Evolutionary conservation across 495 filamentous ascomycete genomes (phyloP).

Genomic region (Podospora didyma): DNA sequence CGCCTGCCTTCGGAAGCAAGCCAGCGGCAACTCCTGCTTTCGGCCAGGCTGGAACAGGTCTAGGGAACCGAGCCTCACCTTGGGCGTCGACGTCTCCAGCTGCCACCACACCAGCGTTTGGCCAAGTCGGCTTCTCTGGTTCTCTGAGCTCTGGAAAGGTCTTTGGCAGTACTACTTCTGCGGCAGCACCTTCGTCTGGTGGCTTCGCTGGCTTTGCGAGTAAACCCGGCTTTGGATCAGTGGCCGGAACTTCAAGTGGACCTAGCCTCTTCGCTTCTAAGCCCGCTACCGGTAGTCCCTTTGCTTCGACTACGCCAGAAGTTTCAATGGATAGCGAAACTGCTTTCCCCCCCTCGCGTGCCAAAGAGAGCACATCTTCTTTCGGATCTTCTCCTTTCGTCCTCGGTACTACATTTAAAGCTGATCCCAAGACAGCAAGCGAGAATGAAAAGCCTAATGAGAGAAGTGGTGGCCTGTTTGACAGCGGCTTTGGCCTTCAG

Average conservation of each 20-base stretch:
- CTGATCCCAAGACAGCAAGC: constrained; percentile 56
- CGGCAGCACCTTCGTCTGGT: constrained; percentile 27
- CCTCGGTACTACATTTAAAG: constrained; percentile 76
- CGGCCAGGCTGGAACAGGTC: constrained; percentile 35
- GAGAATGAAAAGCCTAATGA: constrained; percentile 55
- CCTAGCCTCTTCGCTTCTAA: constrained; percentile 50
- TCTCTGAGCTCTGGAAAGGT: constrained; percentile 18
- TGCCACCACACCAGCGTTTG: constrained; percentile 33
- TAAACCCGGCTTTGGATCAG: constrained; percentile 53
- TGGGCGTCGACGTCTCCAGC: constrained; percentile 35
- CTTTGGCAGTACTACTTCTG: constrained; percentile 30
- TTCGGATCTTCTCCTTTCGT: constrained; percentile 66
- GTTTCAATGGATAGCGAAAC: constrained; percentile 39
- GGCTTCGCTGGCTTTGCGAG: constrained; percentile 60
- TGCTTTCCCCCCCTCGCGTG: constrained; percentile 35
- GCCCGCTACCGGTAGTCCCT: constrained; percentile 28
- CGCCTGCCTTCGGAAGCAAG: constrained; percentile 29
- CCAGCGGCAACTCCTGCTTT: constrained; percentile 43
- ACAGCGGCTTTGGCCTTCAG: constrained; percentile 49
- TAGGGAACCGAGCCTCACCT: constrained; percentile 34
- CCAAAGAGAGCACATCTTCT: constrained; percentile 29
- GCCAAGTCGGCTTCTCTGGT: constrained; percentile 33
- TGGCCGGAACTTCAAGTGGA: constrained; percentile 33
- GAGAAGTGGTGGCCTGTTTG: constrained; percentile 49
- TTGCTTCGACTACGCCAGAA: constrained; percentile 35